A percentile compares a stretch with the other conserved stretches of the same genome.
Conservation (phyloP, 176 grass and related monocot genomes). For the Urochloa ruziziensis region DNA sequence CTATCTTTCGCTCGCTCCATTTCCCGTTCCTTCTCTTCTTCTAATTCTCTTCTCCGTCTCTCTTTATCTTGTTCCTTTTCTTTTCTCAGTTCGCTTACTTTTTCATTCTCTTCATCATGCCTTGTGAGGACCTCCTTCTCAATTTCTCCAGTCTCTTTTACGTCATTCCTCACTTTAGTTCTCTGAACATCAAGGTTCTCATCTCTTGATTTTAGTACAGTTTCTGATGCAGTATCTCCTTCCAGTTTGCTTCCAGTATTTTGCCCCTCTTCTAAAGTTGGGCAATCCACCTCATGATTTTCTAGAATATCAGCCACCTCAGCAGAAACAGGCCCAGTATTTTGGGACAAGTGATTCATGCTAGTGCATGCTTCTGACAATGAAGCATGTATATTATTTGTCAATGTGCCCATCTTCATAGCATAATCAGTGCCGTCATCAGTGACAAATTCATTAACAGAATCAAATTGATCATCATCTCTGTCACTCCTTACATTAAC, state of each 20-base stretch:
- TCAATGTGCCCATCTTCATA: slow-evolving; percentile 10
- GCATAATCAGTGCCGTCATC: slow-evolving; percentile 17
- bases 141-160: slow-evolving; percentile 31
- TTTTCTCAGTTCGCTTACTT: slow-evolving; percentile 43
- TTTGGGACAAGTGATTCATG: slow-evolving; percentile 29
- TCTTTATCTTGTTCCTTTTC: slow-evolving; percentile 53
- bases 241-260: slow-evolving; percentile 16
- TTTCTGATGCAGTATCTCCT: slow-evolving; percentile 35
- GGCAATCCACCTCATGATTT: slow-evolving; percentile 26
- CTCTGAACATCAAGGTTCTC: slow-evolving; percentile 26
- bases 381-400: slow-evolving; percentile 23
- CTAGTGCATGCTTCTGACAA: slow-evolving; percentile 33
- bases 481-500: slow-evolving; percentile 28
- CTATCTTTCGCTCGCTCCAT: slow-evolving; percentile 92
- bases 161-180: slow-evolving; percentile 40
- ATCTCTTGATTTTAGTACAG: slow-evolving; percentile 35
- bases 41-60: slow-evolving; percentile 47
- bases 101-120: slow-evolving; percentile 53
- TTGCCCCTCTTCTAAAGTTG: slow-evolving; percentile 28
- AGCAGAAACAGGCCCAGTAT: slow-evolving; percentile 1
- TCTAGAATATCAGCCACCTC: slow-evolving; percentile 15
- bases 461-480: slow-evolving; percentile 21
- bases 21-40: slow-evolving; percentile 73
- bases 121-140: slow-evolving; percentile 19
- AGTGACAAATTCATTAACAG: slow-evolving; percentile 33